Conservation (phyloP, 352 stramenopile genomes). For the Phytophthora fragariaefolia region DNA sequence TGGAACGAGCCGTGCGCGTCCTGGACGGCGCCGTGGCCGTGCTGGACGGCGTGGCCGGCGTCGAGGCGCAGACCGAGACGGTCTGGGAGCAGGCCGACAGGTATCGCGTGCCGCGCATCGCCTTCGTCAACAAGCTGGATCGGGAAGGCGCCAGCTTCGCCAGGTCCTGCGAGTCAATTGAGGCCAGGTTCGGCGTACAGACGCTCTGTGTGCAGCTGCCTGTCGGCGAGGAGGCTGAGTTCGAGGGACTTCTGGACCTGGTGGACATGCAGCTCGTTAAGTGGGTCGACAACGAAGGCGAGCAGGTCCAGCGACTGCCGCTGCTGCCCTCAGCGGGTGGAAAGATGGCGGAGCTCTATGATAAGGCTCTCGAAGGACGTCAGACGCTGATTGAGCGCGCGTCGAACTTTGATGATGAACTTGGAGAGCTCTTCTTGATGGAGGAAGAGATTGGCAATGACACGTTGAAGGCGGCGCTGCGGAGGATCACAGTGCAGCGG, state of each 20-base stretch:
- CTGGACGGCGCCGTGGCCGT: constrained; percentile 97
- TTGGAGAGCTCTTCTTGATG: constrained; percentile 79
- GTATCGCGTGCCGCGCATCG: constrained; percentile 91
- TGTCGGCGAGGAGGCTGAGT: constrained; percentile 64
- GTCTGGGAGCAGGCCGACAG: constrained; percentile 85
- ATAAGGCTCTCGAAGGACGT: constrained; percentile 42
- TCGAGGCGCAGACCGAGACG: constrained; percentile 92
- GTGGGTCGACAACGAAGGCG: constrained; percentile 67
- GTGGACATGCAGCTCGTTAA: constrained; percentile 74
- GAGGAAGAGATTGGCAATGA: constrained; percentile 64
- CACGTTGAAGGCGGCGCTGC: constrained; percentile 60
- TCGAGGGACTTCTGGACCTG: constrained; percentile 73
- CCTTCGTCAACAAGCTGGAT: constrained; percentile 98
- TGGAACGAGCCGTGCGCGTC: constrained; percentile 97
- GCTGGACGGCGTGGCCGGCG: constrained; percentile 97
- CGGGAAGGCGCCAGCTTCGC: constrained; percentile 95
- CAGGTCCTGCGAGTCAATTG: constrained; percentile 82
- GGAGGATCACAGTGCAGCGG: constrained; percentile 64
- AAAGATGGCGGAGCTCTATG: constrained; percentile 65
- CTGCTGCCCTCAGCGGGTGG: constrained; percentile 46
- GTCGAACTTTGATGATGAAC: constrained; percentile 74
- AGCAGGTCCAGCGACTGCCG: constrained; percentile 58
- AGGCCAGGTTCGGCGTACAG: constrained; percentile 63
- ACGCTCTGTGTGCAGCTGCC: constrained; percentile 74
- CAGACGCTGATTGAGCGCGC: constrained; percentile 69